A percentile compares a stretch with the other conserved stretches of the same genome.
phyloP scores from a whole-genome alignment of 306 rosid species.

The Morella rubra region DNA sequence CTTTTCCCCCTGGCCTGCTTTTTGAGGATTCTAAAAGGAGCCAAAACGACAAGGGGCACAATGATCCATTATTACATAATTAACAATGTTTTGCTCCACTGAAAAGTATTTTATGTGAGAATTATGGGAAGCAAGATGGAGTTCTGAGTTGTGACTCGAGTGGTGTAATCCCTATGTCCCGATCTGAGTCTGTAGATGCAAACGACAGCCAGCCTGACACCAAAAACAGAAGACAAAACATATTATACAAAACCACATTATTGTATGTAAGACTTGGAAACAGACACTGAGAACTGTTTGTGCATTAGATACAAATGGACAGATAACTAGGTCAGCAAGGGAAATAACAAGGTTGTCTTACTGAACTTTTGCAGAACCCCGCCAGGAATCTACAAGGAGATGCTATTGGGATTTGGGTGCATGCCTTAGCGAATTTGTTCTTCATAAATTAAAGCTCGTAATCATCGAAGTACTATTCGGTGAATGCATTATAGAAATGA shows the following conservation, averaged over 20 bases:
- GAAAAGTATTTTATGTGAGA: too few species aligned
- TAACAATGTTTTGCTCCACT: too few species aligned
- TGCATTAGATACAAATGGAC: neutral
- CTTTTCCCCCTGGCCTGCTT: too few species aligned
- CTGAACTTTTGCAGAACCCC: conserved; percentile 15
- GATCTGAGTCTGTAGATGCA: too few species aligned
- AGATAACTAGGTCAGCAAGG: neutral
- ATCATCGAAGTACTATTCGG: neutral
- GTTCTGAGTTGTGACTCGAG: too few species aligned
- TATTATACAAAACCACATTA: too few species aligned
- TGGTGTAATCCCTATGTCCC: too few species aligned
- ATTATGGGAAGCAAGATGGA: too few species aligned
- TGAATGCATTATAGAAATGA: neutral
- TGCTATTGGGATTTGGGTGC: neutral
- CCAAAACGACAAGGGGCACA: too few species aligned
- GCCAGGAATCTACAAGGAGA: neutral
- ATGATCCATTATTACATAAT: too few species aligned
- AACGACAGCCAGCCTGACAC: neutral
- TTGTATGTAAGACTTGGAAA: neutral
- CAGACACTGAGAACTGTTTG: neutral
- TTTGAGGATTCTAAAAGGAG: too few species aligned
- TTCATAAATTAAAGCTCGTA: neutral
- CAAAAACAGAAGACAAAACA: too few species aligned
- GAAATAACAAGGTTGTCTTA: conserved; percentile 5
- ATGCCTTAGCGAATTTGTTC: neutral